Evolutionary conservation across 345 rosid species (phyloP).

Genomic region (Lenwebbia sp.): DNA sequence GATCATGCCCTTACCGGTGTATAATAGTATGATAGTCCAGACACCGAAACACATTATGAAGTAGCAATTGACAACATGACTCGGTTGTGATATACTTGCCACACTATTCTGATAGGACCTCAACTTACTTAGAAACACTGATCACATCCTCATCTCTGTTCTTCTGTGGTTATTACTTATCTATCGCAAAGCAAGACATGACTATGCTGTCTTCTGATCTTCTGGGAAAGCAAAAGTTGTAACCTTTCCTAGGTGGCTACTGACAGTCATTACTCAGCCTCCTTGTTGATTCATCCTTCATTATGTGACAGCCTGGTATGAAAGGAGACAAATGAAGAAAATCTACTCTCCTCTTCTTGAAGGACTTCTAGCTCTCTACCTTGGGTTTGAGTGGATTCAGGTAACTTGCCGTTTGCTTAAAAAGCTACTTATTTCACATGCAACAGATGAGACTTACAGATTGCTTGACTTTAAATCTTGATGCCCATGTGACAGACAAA

Average conservation of each 20-base stretch:
- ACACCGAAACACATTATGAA: not conserved
- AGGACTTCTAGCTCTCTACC: slow-evolving; percentile 86
- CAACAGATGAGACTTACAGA: not conserved
- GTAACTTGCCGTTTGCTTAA: slow-evolving; percentile 15
- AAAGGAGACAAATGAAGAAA: slow-evolving; percentile 94
- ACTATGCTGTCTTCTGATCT: not conserved
- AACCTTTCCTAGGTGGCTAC: not conserved
- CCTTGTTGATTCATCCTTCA: not conserved
- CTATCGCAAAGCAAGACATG: not conserved
- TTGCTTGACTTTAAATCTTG: not conserved
- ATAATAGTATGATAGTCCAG: not conserved
- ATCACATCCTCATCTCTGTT: not conserved
- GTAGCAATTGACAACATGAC: not conserved
- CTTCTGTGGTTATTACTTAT: not conserved
- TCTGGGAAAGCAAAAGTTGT: not conserved
- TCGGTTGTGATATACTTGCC: not conserved
- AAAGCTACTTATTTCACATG: not conserved
- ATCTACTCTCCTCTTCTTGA: slow-evolving; percentile 93
- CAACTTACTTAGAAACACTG: not conserved
- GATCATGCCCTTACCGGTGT: not conserved
- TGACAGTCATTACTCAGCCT: not conserved
- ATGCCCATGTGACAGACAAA: slow-evolving; percentile 38
- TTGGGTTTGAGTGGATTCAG: slow-evolving; percentile 93
- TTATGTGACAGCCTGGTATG: slow-evolving; percentile 72
- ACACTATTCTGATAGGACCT: not conserved